Percentiles rank a stretch among this genome's conserved stretches.
Conservation (phyloP, 1,284 basidiomycete genomes). For the Cutaneotrichosporon curvatum region DNA sequence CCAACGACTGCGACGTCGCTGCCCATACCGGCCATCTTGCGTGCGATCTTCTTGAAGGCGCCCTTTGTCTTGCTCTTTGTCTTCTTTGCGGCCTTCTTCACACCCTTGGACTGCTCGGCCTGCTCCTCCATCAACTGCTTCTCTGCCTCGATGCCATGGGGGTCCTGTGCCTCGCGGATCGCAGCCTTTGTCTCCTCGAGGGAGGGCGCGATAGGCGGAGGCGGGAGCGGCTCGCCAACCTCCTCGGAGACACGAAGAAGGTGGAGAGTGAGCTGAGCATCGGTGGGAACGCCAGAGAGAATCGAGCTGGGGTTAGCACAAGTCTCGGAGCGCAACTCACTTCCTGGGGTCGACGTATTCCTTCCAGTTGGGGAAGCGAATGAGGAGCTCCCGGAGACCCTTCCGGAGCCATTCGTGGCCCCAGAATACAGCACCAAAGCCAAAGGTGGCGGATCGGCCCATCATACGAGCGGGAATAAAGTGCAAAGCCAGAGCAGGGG, state of each 20-base stretch:
- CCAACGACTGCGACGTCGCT: constrained; percentile 9
- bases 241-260: constrained; percentile 52
- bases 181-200: constrained; percentile 32
- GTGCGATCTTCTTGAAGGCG: background rate
- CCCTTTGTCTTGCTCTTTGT: constrained; percentile 21
- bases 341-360: constrained; percentile 34
- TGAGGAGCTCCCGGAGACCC: constrained; percentile 43
- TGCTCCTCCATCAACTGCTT: constrained; percentile 8
- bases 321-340: constrained; percentile 15
- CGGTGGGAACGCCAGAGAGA: constrained; percentile 53
- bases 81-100: constrained; percentile 31
- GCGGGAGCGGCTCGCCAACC: constrained; percentile 35
- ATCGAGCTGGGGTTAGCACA: constrained; percentile 42
- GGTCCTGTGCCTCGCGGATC: constrained; percentile 32
- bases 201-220: constrained; percentile 39
- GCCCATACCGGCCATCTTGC: constrained; percentile 3
- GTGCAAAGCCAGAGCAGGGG: constrained; percentile 44
- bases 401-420: constrained; percentile 38
- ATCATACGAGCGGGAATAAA: constrained; percentile 49
- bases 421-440: constrained; percentile 52
- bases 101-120: constrained; percentile 16
- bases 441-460: constrained; percentile 48
- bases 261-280: constrained; percentile 54
- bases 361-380: constrained; percentile 51
- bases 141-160: constrained; percentile 27